Base-by-base conservation (phyloP, 768 basidiomycete genomes). In the Boletus insuetus region DNA sequence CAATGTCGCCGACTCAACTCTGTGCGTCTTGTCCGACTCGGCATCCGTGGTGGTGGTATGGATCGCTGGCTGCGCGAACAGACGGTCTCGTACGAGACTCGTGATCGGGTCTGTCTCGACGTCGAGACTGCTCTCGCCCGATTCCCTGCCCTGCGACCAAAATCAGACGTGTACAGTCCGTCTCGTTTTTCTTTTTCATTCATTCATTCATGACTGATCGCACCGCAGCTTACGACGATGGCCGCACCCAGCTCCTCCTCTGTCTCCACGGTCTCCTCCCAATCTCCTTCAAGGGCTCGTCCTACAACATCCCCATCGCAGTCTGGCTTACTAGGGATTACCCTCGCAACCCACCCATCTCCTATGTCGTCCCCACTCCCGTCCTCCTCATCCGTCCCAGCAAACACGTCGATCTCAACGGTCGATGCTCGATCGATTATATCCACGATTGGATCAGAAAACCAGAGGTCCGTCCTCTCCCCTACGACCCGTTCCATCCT, bases 231-330 rank as follows among this genome's bases (percentile, higher is more conserved):
- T 94, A 91, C 74, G 94, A 99, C 71, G 93, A 97, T 60, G 97
- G 97, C 45, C 85, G 96, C 37, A 87, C 92, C 0, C 93, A 95
- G 65, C 79, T 98, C 17, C 81, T 99, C 26, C 85, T 98, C 53
- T 94, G 92, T 60, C 63, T 96, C 4, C 91, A 97, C 66, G 97
- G 97, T 11, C 82, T 98, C 6, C 77, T 99, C 1, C 94, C 94
- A 5, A 97, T 99, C 62, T 72, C 81, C 0, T 96, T 84, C 75
- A 81, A 88, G 46, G 73, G 77, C 2, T 74, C 83, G 1, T 78
- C 87, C 2, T 99, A 99, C 78, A 93, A 99, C 71, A 98, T 98
- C 63, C 97, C 97, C 4, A 73, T 99, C 63, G 84, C 89, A 13
- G 62, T 96, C 57, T 98, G 95, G 94, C 62, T 98, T 40, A 80